Base-by-base conservation (phyloP, 441 rosid species). In the Eruca vesicaria region DNA sequence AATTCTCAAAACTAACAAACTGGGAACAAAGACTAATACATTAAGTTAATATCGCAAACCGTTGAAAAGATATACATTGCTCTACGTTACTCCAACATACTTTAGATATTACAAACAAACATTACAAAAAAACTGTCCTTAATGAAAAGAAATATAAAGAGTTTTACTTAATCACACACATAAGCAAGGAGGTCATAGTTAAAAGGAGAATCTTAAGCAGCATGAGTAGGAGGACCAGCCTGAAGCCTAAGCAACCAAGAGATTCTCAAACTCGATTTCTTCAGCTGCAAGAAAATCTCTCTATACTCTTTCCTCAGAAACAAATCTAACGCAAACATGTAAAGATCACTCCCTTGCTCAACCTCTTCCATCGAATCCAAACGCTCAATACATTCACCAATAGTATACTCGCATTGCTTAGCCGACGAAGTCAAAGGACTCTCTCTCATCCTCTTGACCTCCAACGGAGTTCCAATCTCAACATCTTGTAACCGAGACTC, bases 271-370 rank as follows among this genome's bases (percentile, higher is more conserved):
- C 73, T 71, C 7, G 88, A 71, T 59, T 78, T 82, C 84, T 81
- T 85, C 80, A 85, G 29, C 66, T 80, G 82, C 75, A 85, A 81
- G 82, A 85, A 85, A 16, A 83, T 73, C 73, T 83, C 86, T 76
- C 88, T 81, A 61, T 83, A 76, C 68, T 81, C 85, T 72, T 75
- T 79, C 79, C 59, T 74, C 64, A 82, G 57, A 75, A 85, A 85
- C 45, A 83, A 69, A 70, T 83, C 88, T 68, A 83, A 65, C 1
- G 88, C 88, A 57, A 82, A 80, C 73, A 86, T 31, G 79, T 85
- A 82, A 31, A 83, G 80, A 58, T 80, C 83, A 77, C 84, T 70
- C 4, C 87, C 87, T 79, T 79, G 78, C 66, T 82, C 86, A 52
- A 83, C 70, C 66, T 85, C 86, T 35, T 75, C 81, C 87, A 87